Conservation (phyloP, 768 basidiomycete species). For the Nevesoporus exiguus region DNA sequence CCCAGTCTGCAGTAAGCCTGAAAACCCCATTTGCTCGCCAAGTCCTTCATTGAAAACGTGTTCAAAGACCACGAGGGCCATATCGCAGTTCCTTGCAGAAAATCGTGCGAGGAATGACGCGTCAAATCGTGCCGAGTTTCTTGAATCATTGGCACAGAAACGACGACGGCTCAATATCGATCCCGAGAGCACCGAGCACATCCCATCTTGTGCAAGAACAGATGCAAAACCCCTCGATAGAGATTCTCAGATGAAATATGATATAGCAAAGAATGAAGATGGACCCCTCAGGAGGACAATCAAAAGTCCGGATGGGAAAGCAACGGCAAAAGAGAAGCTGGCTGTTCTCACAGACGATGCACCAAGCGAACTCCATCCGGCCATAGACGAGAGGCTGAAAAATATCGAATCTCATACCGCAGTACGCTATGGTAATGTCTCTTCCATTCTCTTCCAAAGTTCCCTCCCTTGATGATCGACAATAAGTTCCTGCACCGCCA, state of each 20-base stretch:
- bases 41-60: conserved; percentile 7
- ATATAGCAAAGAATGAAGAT: conserved; percentile 81
- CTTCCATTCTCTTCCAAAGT: neutral
- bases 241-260: conserved; percentile 81
- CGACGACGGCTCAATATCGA: conserved; percentile 41
- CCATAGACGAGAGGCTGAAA: conserved; percentile 56
- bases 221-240: conserved; percentile 70
- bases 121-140: conserved; percentile 76
- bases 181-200: conserved; percentile 30
- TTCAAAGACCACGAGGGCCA: conserved; percentile 60
- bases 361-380: conserved; percentile 51
- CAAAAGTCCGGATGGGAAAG: conserved; percentile 27
- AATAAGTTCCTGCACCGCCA: conserved; percentile 67
- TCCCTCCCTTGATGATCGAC: conserved; percentile 3
- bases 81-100: conserved; percentile 67
- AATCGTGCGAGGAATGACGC: conserved; percentile 71
- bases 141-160: conserved; percentile 56
- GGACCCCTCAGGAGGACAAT: conserved; percentile 67
- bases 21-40: neutral
- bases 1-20: conserved; percentile 57
- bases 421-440: conserved; percentile 62
- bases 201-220: conserved; percentile 66
- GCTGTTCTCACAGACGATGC: conserved; percentile 23
- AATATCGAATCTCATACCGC: conserved; percentile 73
- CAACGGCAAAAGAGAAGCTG: conserved; percentile 9